Percentiles rank a stretch among this genome's conserved stretches.
phyloP scores from a whole-genome alignment of 2,329 filamentous ascomycete genomes.

The Gnomoniopsis sp. region DNA sequence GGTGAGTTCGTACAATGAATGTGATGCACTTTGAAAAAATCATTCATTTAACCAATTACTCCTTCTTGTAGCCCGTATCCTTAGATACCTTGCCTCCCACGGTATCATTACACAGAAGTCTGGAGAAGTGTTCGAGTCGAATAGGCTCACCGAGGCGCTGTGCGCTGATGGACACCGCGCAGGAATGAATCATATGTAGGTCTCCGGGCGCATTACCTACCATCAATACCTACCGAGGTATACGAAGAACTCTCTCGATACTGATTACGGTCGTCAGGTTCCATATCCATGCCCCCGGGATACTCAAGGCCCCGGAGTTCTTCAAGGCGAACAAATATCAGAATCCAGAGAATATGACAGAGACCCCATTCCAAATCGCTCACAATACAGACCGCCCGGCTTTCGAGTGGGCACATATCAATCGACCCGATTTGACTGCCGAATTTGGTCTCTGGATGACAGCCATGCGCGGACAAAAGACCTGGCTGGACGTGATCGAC shows the following conservation, averaged over 20 bases:
- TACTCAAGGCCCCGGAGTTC: conserved; percentile 3
- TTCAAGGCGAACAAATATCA: neutral
- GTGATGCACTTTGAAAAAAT: neutral
- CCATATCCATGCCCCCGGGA: neutral
- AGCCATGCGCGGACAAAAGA: conserved; percentile 9
- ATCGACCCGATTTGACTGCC: conserved; percentile 15
- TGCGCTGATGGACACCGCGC: neutral
- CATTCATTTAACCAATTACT: neutral
- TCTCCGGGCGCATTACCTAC: neutral
- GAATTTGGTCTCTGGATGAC: conserved; percentile 21
- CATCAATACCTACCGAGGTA: neutral
- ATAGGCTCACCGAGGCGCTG: conserved; percentile 5
- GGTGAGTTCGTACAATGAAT: neutral
- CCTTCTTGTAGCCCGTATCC: conserved; percentile 7
- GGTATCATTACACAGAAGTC: conserved; percentile 1
- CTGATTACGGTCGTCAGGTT: neutral
- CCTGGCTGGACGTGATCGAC: conserved; percentile 20
- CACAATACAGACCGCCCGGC: conserved; percentile 18
- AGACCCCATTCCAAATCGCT: conserved; percentile 7
- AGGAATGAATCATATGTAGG: conserved; percentile 7
- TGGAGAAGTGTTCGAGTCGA: conserved; percentile 9
- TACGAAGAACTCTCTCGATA: neutral
- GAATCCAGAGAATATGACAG: neutral
- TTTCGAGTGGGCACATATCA: conserved; percentile 14
- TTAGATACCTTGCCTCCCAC: conserved; percentile 9